phyloP scores from a whole-genome alignment of 257 asterid genomes.

The Misopates orontium region DNA sequence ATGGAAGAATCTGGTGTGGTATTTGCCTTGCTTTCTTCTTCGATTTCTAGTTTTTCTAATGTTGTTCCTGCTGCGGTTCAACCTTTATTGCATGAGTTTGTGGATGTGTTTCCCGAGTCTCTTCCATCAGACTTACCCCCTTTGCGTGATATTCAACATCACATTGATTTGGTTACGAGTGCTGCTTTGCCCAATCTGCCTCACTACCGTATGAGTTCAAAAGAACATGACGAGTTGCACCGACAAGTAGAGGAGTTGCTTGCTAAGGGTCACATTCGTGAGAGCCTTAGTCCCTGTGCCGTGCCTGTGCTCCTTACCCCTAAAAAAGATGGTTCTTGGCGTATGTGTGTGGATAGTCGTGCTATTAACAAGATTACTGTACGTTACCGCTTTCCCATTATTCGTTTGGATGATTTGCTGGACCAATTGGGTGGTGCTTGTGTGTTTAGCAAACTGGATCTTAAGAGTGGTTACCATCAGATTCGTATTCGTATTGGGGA shows the following conservation, averaged over 20 bases:
- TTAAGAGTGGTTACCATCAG: not conserved
- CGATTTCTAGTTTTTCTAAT: too few species aligned
- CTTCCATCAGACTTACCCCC: too few species aligned
- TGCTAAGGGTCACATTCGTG: not conserved
- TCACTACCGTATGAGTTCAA: not conserved
- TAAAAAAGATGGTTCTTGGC: not conserved
- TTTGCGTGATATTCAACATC: too few species aligned
- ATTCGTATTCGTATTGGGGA: not conserved
- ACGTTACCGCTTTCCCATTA: not conserved
- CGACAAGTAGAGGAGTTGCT: not conserved
- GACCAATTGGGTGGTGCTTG: too few species aligned
- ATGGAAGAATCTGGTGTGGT: too few species aligned
- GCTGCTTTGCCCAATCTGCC: constrained; percentile 1
- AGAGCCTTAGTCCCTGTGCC: not conserved
- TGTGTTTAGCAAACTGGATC: not conserved
- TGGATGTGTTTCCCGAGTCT: too few species aligned
- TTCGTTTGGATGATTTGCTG: not conserved
- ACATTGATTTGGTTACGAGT: too few species aligned
- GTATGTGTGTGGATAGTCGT: constrained; percentile 3
- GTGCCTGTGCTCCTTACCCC: not conserved
- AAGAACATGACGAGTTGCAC: not conserved
- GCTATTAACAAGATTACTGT: not conserved
- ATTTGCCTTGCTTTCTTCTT: too few species aligned
- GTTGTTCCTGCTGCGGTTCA: too few species aligned
- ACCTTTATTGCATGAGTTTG: too few species aligned